Evolutionary conservation across 1,284 basidiomycete genomes (phyloP).

Genomic region (Ustilago curta): DNA sequence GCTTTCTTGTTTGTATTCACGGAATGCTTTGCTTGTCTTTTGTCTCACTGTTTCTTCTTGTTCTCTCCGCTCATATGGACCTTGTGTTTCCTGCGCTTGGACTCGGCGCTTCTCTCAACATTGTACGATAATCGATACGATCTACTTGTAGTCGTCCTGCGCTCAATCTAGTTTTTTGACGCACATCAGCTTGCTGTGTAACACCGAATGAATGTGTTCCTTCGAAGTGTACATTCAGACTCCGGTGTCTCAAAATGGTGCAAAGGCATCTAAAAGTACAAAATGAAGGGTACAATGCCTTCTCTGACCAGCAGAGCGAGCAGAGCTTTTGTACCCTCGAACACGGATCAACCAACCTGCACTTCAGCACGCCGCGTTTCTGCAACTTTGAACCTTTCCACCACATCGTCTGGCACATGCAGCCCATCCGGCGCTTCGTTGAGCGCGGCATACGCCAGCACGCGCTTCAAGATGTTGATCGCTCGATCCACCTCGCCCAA

Average conservation of each 20-base stretch:
- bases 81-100: not conserved
- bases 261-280: too few species aligned
- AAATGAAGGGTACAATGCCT: too few species aligned
- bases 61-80: not conserved
- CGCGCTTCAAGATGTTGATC: slow-evolving; percentile 30
- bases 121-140: too few species aligned
- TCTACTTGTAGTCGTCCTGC: too few species aligned
- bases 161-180: too few species aligned
- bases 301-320: too few species aligned
- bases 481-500: slow-evolving; percentile 18
- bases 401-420: slow-evolving; percentile 17
- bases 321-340: too few species aligned
- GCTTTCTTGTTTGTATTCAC: not conserved
- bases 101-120: not conserved
- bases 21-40: not conserved
- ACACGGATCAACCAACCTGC: not conserved
- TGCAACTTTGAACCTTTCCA: slow-evolving; percentile 8
- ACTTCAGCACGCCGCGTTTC: slow-evolving; percentile 12
- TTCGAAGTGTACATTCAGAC: too few species aligned
- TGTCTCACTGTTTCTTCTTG: slow-evolving; percentile 8
- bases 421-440: slow-evolving; percentile 15
- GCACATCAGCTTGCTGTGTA: not conserved
- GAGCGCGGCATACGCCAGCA: slow-evolving; percentile 14
- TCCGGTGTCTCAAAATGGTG: too few species aligned
- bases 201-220: not conserved